Evolutionary conservation across 805 yeast genomes (phyloP).

Genomic region (Monosporozyma siamensis): DNA sequence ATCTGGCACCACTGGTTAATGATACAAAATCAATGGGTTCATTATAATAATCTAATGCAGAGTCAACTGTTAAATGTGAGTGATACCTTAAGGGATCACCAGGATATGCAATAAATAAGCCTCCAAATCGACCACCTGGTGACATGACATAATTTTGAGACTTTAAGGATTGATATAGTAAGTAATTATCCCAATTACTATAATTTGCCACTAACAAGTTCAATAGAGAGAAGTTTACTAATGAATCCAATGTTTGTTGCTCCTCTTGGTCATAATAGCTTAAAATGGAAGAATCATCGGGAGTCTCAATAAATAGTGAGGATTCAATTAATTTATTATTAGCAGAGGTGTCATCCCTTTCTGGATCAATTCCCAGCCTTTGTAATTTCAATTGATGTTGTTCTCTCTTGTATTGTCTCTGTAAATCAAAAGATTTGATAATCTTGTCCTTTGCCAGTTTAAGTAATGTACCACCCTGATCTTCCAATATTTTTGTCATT

Average conservation of each 20-base stretch:
- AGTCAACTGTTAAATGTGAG: conserved; percentile 65
- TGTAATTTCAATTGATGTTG: conserved; percentile 16
- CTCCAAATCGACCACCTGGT: conserved; percentile 90
- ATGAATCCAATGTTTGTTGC: background rate
- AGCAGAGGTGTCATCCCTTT: background rate
- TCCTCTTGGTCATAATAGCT: background rate
- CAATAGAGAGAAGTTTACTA: background rate
- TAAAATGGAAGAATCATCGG: conserved; percentile 10
- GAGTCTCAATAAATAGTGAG: conserved; percentile 20
- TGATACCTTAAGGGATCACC: conserved; percentile 91
- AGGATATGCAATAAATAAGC: conserved; percentile 80
- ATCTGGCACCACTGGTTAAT: conserved; percentile 75
- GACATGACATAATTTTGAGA: conserved; percentile 44
- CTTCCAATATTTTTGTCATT: conserved; percentile 1
- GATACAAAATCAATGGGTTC: conserved; percentile 46
- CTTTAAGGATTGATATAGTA: conserved; percentile 30
- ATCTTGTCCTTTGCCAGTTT: conserved; percentile 4
- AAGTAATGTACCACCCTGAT: background rate
- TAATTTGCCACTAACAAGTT: conserved; percentile 2
- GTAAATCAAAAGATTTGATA: conserved; percentile 13
- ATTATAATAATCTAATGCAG: conserved; percentile 36
- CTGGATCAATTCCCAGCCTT: conserved; percentile 11
- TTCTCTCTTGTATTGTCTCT: conserved; percentile 15
- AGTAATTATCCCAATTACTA: conserved; percentile 18
- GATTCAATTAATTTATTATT: conserved; percentile 14